phyloP scores from a whole-genome alignment of 805 yeast species.

The Pichia eremophila region DNA sequence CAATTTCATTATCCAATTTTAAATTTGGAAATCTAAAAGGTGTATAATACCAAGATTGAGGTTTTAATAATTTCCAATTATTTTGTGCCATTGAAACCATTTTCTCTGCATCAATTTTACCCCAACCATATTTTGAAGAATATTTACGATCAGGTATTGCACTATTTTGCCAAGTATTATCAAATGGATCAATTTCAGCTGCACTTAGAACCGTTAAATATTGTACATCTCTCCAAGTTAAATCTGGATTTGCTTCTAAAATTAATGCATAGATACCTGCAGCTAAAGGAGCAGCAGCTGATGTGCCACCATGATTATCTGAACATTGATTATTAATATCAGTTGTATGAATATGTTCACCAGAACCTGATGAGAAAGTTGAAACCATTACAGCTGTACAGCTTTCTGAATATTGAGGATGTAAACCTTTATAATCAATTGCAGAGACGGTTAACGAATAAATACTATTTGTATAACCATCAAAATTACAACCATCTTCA shows the following conservation, averaged over 20 bases:
- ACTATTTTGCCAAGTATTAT: constrained; percentile 67
- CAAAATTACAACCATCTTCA: constrained; percentile 91
- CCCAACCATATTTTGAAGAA: constrained; percentile 87
- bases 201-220: constrained; percentile 69
- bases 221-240: constrained; percentile 95
- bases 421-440: constrained; percentile 75
- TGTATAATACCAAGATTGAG: constrained; percentile 73
- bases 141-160: constrained; percentile 55
- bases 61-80: constrained; percentile 76
- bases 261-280: constrained; percentile 90
- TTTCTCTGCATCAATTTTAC: constrained; percentile 74
- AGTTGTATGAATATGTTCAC: constrained; percentile 83
- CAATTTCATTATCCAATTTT: constrained; percentile 14
- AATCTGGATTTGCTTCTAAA: constrained; percentile 70
- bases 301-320: constrained; percentile 83
- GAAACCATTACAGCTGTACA: constrained; percentile 94
- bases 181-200: constrained; percentile 53
- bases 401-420: constrained; percentile 84
- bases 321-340: constrained; percentile 67
- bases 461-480: constrained; percentile 93
- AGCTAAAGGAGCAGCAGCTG: constrained; percentile 98
- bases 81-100: constrained; percentile 62
- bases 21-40: constrained; percentile 30
- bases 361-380: constrained; percentile 86
- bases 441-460: constrained; percentile 94